These are phyloP conservation scores for Raphanus sativus DNA, from an alignment of 345 rosid species.

Conservation along the genomic window DNA sequence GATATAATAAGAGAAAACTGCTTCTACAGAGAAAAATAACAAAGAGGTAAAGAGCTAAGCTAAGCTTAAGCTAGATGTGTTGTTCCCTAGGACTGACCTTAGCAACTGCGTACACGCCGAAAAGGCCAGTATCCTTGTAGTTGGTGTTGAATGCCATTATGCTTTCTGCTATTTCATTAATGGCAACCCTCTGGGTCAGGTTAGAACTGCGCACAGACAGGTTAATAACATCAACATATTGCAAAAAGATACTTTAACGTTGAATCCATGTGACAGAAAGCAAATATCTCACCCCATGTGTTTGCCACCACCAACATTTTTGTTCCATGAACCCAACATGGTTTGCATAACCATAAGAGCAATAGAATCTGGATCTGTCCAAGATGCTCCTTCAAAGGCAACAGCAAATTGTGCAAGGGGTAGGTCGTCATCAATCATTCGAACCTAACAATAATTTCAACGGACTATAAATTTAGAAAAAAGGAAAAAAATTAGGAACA, in stretches of 20 bases:
- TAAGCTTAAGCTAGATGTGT: too few species aligned
- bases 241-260: not conserved
- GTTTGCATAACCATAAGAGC: conserved; percentile 97
- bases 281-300: conserved; percentile 86
- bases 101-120: conserved; percentile 95
- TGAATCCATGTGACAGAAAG: not conserved
- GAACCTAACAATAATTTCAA: conserved; percentile 54
- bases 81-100: conserved; percentile 51
- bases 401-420: conserved; percentile 99
- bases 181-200: conserved; percentile 80
- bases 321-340: conserved; percentile 98
- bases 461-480: not conserved
- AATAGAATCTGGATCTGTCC: conserved; percentile 98
- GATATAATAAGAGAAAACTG: not conserved
- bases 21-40: not conserved
- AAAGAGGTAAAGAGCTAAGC: too few species aligned
- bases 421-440: conserved; percentile 85
- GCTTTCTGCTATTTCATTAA: conserved; percentile 92
- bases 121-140: conserved; percentile 97
- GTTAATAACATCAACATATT: conserved; percentile 28
- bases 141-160: conserved; percentile 99
- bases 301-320: conserved; percentile 84
- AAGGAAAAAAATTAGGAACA: not conserved
- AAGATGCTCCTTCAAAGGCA: conserved; percentile 95
- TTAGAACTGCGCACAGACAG: conserved; percentile 60